Evolutionary conservation across 2,329 filamentous ascomycete species (phyloP).

Genomic region (Endothia cerciana): DNA sequence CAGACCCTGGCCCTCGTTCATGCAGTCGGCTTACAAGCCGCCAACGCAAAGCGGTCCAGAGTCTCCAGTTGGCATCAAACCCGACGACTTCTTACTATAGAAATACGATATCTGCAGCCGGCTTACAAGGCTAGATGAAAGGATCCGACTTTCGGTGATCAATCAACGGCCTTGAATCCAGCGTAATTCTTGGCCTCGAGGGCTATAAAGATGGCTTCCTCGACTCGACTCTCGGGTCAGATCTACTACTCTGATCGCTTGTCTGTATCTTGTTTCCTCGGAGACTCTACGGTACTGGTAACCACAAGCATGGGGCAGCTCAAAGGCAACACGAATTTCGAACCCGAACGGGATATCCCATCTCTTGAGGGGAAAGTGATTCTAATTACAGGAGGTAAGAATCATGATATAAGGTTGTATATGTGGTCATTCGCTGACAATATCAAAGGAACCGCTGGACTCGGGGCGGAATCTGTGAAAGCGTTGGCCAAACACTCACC

Average conservation of each 20-base stretch:
- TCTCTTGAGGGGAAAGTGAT: constrained; percentile 11
- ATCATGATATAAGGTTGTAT: neutral
- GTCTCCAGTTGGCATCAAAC: neutral
- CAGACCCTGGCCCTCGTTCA: neutral
- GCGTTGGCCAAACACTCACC: constrained; percentile 16
- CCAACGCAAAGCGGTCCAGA: neutral
- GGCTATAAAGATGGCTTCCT: neutral
- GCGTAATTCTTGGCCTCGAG: neutral
- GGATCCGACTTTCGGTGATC: neutral
- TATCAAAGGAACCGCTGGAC: constrained; percentile 11
- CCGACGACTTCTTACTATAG: neutral
- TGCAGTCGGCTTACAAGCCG: constrained; percentile 15
- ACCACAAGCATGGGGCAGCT: neutral
- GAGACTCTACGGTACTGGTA: neutral
- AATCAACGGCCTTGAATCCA: neutral
- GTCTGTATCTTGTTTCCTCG: neutral
- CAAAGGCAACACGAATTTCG: constrained; percentile 25
- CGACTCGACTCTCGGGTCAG: neutral
- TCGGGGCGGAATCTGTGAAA: constrained; percentile 6
- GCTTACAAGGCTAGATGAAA: constrained; percentile 8
- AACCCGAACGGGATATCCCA: constrained; percentile 28
- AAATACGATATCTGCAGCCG: neutral
- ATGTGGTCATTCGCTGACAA: neutral
- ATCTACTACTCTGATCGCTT: neutral
- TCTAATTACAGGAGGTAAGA: constrained; percentile 19